Conservation (phyloP, 805 yeast genomes). For the Saccharomycopsis fermentans region DNA sequence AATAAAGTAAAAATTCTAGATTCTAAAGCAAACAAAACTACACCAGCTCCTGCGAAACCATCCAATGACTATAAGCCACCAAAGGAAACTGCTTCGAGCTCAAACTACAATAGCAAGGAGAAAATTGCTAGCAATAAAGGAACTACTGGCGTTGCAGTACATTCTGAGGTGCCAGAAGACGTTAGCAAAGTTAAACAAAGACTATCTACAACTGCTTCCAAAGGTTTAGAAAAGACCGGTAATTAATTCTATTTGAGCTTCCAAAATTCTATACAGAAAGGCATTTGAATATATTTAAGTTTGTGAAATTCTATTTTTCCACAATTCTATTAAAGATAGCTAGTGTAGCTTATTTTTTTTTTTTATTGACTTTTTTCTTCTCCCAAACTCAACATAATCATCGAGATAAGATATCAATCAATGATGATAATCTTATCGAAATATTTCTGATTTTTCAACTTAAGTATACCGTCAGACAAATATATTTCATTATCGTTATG, state of each 20-base stretch:
- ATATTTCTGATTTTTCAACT: not conserved
- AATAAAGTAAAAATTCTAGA: not conserved
- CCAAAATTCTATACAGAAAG: not conserved
- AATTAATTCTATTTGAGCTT: too few relatives aligned
- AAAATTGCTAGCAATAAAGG: constrained; percentile 1
- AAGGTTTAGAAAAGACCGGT: not conserved
- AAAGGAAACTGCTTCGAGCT: not conserved
- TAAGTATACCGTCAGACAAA: not conserved
- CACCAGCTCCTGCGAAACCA: constrained; percentile 4
- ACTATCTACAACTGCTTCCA: constrained; percentile 9
- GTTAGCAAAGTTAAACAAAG: constrained; percentile 2
- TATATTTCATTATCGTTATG: not conserved
- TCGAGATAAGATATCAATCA: not conserved
- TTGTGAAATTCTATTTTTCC: not conserved
- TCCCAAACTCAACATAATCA: too few relatives aligned
- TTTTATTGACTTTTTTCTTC: not conserved
- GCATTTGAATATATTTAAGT: too few relatives aligned
- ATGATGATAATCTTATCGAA: not conserved
- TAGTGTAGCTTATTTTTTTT: too few relatives aligned
- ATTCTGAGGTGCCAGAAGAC: not conserved
- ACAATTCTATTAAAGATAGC: not conserved
- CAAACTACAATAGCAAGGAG: not conserved
- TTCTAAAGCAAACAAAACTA: not conserved
- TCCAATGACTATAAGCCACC: not conserved
- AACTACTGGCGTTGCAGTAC: constrained; percentile 9